phyloP scores from a whole-genome alignment of 345 rosid species.

The Eucalyptus pauciflora region DNA sequence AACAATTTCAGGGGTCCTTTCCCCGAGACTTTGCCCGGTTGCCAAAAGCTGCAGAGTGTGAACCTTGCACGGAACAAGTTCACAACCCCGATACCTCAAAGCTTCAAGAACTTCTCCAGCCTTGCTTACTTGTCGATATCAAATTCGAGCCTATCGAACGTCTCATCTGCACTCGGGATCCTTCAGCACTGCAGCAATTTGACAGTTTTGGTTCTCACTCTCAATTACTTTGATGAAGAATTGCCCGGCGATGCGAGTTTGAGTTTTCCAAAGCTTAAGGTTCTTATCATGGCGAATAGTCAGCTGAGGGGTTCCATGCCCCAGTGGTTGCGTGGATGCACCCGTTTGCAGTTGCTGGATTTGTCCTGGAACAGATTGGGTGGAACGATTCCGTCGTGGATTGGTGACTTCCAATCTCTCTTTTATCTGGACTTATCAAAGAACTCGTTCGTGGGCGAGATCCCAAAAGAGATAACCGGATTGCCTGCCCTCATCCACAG shows the following conservation, averaged over 20 bases:
- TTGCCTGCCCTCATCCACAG: neutral
- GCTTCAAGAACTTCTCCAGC: neutral
- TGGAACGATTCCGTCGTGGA: conserved; percentile 1
- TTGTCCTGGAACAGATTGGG: conserved; percentile 1
- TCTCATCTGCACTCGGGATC: neutral
- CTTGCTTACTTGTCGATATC: neutral
- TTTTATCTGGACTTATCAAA: conserved; percentile 3
- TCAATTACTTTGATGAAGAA: neutral
- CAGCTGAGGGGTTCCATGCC: neutral
- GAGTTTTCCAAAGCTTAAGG: neutral
- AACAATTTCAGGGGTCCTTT: neutral
- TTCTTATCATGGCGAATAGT: neutral
- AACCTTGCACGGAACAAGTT: neutral
- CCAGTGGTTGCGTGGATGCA: neutral
- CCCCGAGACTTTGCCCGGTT: neutral
- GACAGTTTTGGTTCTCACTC: neutral
- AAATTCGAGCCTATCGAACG: neutral
- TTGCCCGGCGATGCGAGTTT: neutral
- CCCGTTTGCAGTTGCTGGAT: neutral
- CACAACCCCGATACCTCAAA: neutral
- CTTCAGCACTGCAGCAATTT: conserved; percentile 8
- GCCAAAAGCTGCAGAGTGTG: neutral
- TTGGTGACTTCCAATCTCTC: neutral
- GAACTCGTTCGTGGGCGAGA: neutral
- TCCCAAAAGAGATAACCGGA: neutral